Conservation (phyloP, 495 filamentous ascomycete genomes). For the Glutinoglossum americanum region DNA sequence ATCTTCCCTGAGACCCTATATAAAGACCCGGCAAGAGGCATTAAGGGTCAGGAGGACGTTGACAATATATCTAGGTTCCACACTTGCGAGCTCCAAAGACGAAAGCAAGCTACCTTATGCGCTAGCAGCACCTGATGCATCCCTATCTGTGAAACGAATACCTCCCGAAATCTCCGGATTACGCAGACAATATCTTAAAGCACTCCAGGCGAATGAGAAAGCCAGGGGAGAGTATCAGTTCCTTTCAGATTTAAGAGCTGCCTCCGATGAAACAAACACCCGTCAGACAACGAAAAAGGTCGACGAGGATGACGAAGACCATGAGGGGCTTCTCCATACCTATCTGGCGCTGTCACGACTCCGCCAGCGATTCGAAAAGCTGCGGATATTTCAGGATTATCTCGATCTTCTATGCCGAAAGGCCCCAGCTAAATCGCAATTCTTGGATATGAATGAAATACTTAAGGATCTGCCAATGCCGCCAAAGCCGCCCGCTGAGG, state of each 20-base stretch:
- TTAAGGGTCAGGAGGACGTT: slow-evolving; percentile 21
- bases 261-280: background rate
- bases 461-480: slow-evolving; percentile 20
- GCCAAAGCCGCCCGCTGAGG: slow-evolving; percentile 25
- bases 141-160: slow-evolving; percentile 11
- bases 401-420: slow-evolving; percentile 18
- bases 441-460: slow-evolving; percentile 24
- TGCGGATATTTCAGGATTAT: slow-evolving; percentile 31
- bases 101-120: slow-evolving; percentile 10
- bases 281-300: background rate
- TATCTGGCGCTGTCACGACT: slow-evolving; percentile 34
- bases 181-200: slow-evolving; percentile 10
- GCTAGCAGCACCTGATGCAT: slow-evolving; percentile 14
- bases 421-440: slow-evolving; percentile 25
- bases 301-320: background rate
- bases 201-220: slow-evolving; percentile 11
- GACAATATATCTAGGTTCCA: slow-evolving; percentile 18
- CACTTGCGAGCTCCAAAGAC: slow-evolving; percentile 9
- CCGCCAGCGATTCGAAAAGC: slow-evolving; percentile 28
- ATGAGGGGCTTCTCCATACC: slow-evolving; percentile 22
- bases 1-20: slow-evolving; percentile 16
- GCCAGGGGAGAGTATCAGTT: slow-evolving; percentile 23
- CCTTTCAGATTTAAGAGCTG: slow-evolving; percentile 13
- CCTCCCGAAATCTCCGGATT: slow-evolving; percentile 15
- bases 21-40: slow-evolving; percentile 22